A percentile compares a stretch with the other conserved stretches of the same genome.
phyloP scores from a whole-genome alignment of 768 basidiomycete genomes.

The Lepiota venenata region DNA sequence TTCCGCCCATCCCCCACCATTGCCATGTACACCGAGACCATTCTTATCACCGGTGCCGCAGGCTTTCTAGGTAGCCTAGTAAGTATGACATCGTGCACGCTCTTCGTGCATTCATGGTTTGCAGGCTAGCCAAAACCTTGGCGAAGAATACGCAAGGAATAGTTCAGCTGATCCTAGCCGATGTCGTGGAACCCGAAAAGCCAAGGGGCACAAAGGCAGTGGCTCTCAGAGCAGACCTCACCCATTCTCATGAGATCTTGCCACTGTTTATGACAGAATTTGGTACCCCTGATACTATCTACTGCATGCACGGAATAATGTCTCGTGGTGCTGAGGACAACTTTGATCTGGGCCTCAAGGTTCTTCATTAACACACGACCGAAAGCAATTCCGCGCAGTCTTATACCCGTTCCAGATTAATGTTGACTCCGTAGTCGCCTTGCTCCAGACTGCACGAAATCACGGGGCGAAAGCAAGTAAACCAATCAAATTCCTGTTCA shows the following conservation, averaged over 20 bases:
- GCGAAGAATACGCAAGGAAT: constrained; percentile 25
- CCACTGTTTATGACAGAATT: constrained; percentile 34
- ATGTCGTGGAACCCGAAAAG: constrained; percentile 38
- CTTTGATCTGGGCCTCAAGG: constrained; percentile 53
- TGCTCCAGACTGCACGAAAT: constrained; percentile 36
- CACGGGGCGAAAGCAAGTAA: constrained; percentile 17
- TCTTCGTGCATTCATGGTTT: not conserved
- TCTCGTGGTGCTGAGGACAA: constrained; percentile 59
- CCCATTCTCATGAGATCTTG: constrained; percentile 30
- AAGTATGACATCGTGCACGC: constrained; percentile 13
- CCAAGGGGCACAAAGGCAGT: constrained; percentile 26
- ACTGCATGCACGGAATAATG: constrained; percentile 60
- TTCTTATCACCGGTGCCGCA: constrained; percentile 42
- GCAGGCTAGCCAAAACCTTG: constrained; percentile 34
- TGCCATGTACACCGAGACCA: constrained; percentile 19
- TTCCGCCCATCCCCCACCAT: not conserved
- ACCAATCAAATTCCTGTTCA: constrained; percentile 52
- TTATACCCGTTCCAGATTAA: constrained; percentile 39
- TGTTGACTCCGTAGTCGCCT: constrained; percentile 48
- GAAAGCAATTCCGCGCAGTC: not conserved
- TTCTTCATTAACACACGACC: constrained; percentile 6
- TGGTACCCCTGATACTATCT: constrained; percentile 41
- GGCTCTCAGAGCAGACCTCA: constrained; percentile 38
- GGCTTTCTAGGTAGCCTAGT: constrained; percentile 39
- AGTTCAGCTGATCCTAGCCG: constrained; percentile 46